Evolutionary conservation across 495 filamentous ascomycete genomes (phyloP).

Genomic region (Haplographium delicatum): DNA sequence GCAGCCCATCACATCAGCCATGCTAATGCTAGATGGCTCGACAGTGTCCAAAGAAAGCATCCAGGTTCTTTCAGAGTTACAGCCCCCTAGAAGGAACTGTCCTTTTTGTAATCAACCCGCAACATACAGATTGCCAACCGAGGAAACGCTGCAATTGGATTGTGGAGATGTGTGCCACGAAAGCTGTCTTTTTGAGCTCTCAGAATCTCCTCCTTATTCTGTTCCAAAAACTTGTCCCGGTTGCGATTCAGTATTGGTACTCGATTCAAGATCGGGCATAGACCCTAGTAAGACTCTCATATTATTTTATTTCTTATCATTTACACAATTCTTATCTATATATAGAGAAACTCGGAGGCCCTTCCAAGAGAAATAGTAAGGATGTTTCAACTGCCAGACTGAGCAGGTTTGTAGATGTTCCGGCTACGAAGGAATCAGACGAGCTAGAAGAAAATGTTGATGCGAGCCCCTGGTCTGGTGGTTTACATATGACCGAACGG

Average conservation of each 20-base stretch:
- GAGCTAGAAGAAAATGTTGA: neutral
- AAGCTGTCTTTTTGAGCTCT: neutral
- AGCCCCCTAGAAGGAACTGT: neutral
- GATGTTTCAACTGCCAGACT: neutral
- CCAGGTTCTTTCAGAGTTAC: neutral
- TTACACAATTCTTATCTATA: constrained; percentile 3
- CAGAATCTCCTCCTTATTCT: neutral
- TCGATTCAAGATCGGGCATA: constrained; percentile 1
- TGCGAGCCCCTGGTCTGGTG: neutral
- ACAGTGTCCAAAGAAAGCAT: neutral
- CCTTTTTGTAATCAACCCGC: neutral
- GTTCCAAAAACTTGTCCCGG: neutral
- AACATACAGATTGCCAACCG: neutral
- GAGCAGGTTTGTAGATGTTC: neutral
- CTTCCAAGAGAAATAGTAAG: neutral
- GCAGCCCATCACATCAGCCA: neutral
- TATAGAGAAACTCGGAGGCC: neutral
- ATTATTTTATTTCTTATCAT: neutral
- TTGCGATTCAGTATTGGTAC: neutral
- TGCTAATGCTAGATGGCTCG: constrained; percentile 3
- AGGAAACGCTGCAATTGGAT: neutral
- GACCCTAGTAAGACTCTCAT: neutral
- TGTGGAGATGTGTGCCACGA: constrained; percentile 1
- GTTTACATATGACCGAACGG: neutral
- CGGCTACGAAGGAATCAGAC: neutral